These are phyloP conservation scores for Puccinia horiana DNA, from an alignment of 1,284 basidiomycete species.

Conservation along the genomic window DNA sequence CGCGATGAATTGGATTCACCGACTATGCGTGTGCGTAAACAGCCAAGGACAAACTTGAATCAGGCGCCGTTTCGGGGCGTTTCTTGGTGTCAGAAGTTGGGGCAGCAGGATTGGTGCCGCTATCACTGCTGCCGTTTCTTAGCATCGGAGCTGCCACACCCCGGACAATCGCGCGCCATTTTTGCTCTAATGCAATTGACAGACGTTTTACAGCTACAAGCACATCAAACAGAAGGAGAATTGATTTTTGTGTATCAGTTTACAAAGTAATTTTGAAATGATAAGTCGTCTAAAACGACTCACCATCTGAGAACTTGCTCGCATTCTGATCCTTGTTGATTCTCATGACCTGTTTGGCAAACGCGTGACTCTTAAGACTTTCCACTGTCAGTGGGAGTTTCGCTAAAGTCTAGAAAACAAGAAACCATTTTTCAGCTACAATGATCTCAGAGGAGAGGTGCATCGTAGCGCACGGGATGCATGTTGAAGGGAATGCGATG, in stretches of 20 bases:
- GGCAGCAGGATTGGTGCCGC: background rate
- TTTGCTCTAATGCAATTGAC: slow-evolving; percentile 27
- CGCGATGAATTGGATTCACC: background rate
- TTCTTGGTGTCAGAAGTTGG: slow-evolving; percentile 38
- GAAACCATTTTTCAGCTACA: background rate
- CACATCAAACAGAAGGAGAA: background rate
- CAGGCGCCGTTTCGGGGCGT: slow-evolving; percentile 31
- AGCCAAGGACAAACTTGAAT: slow-evolving; percentile 20
- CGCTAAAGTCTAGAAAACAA: slow-evolving; percentile 30
- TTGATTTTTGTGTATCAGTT: background rate
- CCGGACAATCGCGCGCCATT: slow-evolving; percentile 31
- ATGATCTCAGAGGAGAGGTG: background rate
- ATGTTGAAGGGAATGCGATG: background rate
- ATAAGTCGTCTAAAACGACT: background rate
- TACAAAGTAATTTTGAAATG: background rate
- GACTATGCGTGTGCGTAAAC: background rate
- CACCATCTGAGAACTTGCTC: slow-evolving; percentile 43
- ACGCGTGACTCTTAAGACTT: slow-evolving; percentile 41
- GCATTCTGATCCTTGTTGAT: slow-evolving; percentile 47
- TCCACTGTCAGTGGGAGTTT: slow-evolving; percentile 46
- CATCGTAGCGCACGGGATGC: background rate
- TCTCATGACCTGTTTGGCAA: slow-evolving; percentile 46
- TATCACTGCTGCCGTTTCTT: slow-evolving; percentile 6
- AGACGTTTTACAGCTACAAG: slow-evolving; percentile 27
- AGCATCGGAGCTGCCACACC: slow-evolving; percentile 20